Evolutionary conservation across 441 rosid genomes (phyloP), one percentile per base, ranked within the genome.

Genomic region (Erodium texanum): DNA sequence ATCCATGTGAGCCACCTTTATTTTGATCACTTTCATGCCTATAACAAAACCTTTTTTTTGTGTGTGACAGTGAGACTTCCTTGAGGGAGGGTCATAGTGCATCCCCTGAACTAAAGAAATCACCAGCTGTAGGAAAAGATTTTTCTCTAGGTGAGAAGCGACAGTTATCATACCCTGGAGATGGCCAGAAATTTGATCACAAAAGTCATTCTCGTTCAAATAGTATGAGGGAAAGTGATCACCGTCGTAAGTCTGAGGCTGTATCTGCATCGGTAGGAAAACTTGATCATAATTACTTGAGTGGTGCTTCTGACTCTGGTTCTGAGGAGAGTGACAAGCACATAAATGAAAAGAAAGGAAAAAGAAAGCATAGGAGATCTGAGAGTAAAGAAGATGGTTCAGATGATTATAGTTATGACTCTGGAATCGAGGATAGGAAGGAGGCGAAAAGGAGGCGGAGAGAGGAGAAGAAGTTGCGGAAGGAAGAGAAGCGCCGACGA

Each of bases 361-460:
- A 78, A 69, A 81, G 83, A 74, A 87, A 82, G 77, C 87, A 79
- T 75, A 92, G 81, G 80, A 82, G 89, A 75, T 83, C 84, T 23
- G 82, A 73, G 24, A 82, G 81, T 78, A 83, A 68, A 69, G 92
- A 80, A 73, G 75, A 65, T 71, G 80, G 84, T 56, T 89, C 95
- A 69, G 86, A 75, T 70, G 58, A 50, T 14, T 69, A 74, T 71
- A 82, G 88, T 72, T 70, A 72, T 77, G 90, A 80, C 71, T 89
- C 95, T 71, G 94, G 86, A 75, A 58, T 80, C 66, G 92, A 84
- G 69, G 93, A 82, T 65, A 90, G 86, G 85, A 92, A 85, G 82
- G 93, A 90, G 75, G 82, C 83, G 67, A 92, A 92, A 78, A 85
- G 84, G 87, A 86, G 90, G 84, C 84, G 80, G 83, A 95, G 79